Evolutionary conservation across 129 eudicot genomes (phyloP).

Genomic region (Oenanthe sinensis): DNA sequence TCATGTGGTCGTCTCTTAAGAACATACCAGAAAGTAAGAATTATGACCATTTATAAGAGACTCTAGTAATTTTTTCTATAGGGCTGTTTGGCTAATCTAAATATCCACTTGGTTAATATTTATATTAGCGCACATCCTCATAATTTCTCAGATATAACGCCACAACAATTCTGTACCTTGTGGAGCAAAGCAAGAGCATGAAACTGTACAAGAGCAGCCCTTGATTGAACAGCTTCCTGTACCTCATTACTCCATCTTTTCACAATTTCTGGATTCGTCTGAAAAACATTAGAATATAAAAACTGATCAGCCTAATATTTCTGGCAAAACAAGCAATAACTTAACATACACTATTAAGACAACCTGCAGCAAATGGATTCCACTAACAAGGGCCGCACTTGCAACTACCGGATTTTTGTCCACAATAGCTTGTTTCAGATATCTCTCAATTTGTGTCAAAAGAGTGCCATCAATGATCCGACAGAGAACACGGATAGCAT

Average conservation of each 20-base stretch:
- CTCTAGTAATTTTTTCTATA: background rate
- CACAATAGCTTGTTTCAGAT: conserved; percentile 87
- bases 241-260: conserved; percentile 99
- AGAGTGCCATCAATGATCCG: conserved; percentile 87
- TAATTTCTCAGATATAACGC: background rate
- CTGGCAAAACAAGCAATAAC: background rate
- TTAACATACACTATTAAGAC: conserved; percentile 6
- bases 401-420: conserved; percentile 98
- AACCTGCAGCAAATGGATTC: conserved; percentile 96
- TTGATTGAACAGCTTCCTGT: conserved; percentile 92
- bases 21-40: background rate
- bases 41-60: background rate
- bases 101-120: background rate
- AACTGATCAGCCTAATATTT: background rate
- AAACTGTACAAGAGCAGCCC: conserved; percentile 91
- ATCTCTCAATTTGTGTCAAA: conserved; percentile 91
- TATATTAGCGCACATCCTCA: background rate
- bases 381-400: conserved; percentile 97
- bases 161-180: conserved; percentile 41
- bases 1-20: background rate
- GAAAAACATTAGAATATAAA: conserved; percentile 5
- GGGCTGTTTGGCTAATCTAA: background rate
- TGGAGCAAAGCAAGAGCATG: conserved; percentile 93
- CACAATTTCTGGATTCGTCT: conserved; percentile 84
- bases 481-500: conserved; percentile 96